Evolutionary conservation across 768 basidiomycete genomes (phyloP), one percentile per base, ranked within the genome.

Genomic region (Panus rudis): DNA sequence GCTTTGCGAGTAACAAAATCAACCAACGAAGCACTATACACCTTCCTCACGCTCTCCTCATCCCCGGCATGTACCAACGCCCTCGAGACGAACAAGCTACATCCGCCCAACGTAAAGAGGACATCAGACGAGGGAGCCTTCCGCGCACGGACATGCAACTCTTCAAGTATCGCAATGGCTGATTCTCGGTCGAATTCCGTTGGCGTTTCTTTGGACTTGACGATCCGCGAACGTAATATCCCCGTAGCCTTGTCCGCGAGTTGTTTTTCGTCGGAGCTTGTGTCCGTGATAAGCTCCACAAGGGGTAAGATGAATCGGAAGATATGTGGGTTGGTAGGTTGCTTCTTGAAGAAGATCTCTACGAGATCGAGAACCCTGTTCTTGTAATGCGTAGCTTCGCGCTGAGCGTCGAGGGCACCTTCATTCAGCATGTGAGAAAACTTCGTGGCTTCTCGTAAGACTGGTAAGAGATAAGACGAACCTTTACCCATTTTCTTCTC

Each of bases 301-400:
- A 99, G 69, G 7, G 93, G 87, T 3, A 81, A 51, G 50, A 96
- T 69, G 37, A 89, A 67, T 28, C 74, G 78, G 28, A 89, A 54
- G 41, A 80, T 63, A 42, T 83, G 70, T 0, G 81, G 71, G 57
- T 76, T 94, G n/a, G 79, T 69, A 2, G 85, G 74, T 52, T 91
- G 84, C 54, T 78, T 82, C 59, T 78, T 85, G 50, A 85, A 64
- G 65, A 81, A 93, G 19, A 75, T 79, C 42, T 97, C 92, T 45
- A 97, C 73, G n/a, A 99, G 76, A 61, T 98, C 94, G 22, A 99
- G 79, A 22, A 96, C 85, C 11, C 93, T 82, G 61, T 89, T 92
- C 61, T 94, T 97, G 78, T 96, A 97, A 63, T 97, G 87, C 4
- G 89, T 85, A 3, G 92, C 91, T 64, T 94, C 88, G 35, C 87